Evolutionary conservation across 139 green algal species (phyloP).

Genomic region (Tetraselmis chui): DNA sequence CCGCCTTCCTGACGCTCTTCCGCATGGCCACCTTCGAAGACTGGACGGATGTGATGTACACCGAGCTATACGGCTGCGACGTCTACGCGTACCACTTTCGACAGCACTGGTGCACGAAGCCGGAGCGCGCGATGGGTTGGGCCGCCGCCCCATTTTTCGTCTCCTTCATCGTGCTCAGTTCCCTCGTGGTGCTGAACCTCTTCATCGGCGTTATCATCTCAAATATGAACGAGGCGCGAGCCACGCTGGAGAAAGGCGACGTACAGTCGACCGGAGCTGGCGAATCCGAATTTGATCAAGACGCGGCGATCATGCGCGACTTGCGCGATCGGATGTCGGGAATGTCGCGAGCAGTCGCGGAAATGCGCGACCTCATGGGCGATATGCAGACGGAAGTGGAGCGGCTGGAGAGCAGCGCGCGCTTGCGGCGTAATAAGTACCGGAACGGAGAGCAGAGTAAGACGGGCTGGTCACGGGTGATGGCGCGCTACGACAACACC

Average conservation of each 20-base stretch:
- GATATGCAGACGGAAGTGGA: background rate
- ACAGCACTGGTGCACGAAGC: background rate
- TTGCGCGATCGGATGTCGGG: background rate
- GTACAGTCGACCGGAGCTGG: background rate
- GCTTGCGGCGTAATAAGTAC: background rate
- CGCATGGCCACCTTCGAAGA: conserved; percentile 10
- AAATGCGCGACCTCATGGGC: background rate
- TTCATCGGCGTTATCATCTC: conserved; percentile 4
- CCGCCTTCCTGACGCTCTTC: conserved; percentile 12
- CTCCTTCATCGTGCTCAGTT: background rate
- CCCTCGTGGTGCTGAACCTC: conserved; percentile 4
- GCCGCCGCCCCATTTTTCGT: conserved; percentile 3
- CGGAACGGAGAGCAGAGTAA: background rate
- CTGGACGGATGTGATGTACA: conserved; percentile 12
- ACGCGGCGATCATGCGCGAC: background rate
- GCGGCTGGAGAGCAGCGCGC: background rate
- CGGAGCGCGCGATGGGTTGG: background rate
- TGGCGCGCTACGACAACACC: background rate
- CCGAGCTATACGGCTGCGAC: background rate
- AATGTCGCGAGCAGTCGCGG: background rate
- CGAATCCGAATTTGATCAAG: background rate
- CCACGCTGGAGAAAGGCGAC: background rate
- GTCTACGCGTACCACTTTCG: background rate
- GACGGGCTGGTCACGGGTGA: background rate
- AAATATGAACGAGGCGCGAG: background rate